These are phyloP conservation scores for Populus hybrid DNA, from an alignment of 441 rosid genomes.

Conservation along the genomic window DNA sequence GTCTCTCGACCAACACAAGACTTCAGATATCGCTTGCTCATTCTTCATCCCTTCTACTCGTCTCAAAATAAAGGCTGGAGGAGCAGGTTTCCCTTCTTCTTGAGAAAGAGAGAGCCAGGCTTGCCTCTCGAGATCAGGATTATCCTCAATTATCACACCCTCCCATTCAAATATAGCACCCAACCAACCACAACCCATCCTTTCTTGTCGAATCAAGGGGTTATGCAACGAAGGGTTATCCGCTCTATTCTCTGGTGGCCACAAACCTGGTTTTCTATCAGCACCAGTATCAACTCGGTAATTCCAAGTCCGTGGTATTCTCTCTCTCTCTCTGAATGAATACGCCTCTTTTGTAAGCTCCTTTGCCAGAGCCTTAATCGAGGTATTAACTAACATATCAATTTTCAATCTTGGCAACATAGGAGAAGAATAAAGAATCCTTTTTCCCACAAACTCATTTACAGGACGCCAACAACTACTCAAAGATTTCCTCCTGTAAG, in stretches of 20 bases:
- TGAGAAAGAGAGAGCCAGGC: conserved; percentile 83
- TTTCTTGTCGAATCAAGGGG: conserved; percentile 85
- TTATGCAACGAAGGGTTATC: conserved; percentile 80
- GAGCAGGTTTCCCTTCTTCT: conserved; percentile 90
- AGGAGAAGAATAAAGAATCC: conserved; percentile 25
- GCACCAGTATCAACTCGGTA: conserved; percentile 37
- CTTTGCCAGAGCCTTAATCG: conserved; percentile 64
- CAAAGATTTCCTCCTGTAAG: conserved; percentile 32
- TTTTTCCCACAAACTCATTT: conserved; percentile 33
- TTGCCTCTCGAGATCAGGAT: conserved; percentile 74
- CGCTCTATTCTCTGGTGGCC: conserved; percentile 91
- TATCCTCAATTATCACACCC: conserved; percentile 83
- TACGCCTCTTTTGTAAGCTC: conserved; percentile 74
- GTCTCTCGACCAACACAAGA: conserved; percentile 95
- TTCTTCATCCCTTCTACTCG: conserved; percentile 91
- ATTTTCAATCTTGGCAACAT: conserved; percentile 34
- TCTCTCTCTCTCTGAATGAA: conserved; percentile 50
- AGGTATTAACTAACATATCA: conserved; percentile 23
- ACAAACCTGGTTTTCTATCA: conserved; percentile 54
- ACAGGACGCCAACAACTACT: conserved; percentile 30
- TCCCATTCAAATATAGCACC: conserved; percentile 98
- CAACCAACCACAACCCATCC: conserved; percentile 98
- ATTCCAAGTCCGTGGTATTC: conserved; percentile 47
- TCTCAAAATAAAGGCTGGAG: conserved; percentile 65
- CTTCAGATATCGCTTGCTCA: conserved; percentile 92